Evolutionary conservation across 108 stramenopile genomes (phyloP), one percentile per base, ranked within the genome.

Genomic region (Pelagomonas calceolata): DNA sequence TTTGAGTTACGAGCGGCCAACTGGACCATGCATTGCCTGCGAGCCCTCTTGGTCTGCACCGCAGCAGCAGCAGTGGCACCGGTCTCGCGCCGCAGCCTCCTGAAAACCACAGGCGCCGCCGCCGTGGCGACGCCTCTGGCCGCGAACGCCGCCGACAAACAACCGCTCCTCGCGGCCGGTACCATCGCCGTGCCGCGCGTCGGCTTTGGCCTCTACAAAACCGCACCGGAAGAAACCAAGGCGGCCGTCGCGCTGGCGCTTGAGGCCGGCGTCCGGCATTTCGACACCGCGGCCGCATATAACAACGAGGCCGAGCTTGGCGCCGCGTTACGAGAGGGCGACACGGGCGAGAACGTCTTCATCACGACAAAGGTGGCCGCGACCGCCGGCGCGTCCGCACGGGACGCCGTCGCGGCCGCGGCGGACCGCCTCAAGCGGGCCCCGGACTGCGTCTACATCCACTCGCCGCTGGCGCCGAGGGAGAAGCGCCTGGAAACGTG

Each of bases 151-250:
- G n/a, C n/a, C n/a, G n/a, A n/a, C n/a, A n/a, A n/a, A n/a, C n/a
- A n/a, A n/a, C 39, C 39, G 39, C 39, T 43, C 39, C 39, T 43
- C 39, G 39, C 39, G 39, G 9, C 9, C 39, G 39, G 39, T 12
- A 12, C 9, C 39, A 5, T 43, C 39, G 39, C 39, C 39, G 39
- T 89, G 66, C 90, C 90, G 0, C 69, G 85, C 0, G 79, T 91
- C 16, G 88, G 87, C 18, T 87, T 86, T 80, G 88, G 87, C 17
- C 77, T 89, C 34, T 91, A 89, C 73, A 91, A 91, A 75, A 91
- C 90, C 18, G 39, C 81, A 14, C 71, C 78, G 0, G 87, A 89
- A 26, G 80, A 86, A 69, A 78, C 78, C 0, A 70, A 70, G 64
- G 70, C 81, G 67, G 81, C 84, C 30, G 78, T 80, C 14, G 70